Percentiles rank a stretch among this genome's conserved stretches.
phyloP scores from a whole-genome alignment of 805 yeast species.

The Yarrowia sp. region DNA sequence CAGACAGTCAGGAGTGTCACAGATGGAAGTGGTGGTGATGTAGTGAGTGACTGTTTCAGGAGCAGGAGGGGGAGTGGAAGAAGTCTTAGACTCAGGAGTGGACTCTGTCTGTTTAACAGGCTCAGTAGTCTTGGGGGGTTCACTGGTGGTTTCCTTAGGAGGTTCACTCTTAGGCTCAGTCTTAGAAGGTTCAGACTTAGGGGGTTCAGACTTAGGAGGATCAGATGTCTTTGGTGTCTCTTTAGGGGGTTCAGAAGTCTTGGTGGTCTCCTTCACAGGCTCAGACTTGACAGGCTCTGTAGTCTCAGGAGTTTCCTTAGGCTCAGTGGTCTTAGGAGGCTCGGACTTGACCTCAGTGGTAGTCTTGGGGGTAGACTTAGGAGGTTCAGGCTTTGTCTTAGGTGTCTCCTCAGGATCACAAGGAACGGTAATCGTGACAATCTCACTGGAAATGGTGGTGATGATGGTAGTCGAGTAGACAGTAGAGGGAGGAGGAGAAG shows the following conservation, averaged over 20 bases:
- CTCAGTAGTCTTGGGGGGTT: neutral
- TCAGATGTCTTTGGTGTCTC: neutral
- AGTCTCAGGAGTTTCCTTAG: too few relatives aligned
- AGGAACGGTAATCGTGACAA: slow-evolving; percentile 12
- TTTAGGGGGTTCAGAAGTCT: neutral
- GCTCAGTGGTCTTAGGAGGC: neutral
- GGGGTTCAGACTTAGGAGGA: neutral
- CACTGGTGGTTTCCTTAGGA: neutral
- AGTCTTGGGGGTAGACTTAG: neutral
- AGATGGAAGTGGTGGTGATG: neutral
- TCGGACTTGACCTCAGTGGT: neutral
- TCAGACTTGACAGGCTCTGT: neutral
- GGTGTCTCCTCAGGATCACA: neutral
- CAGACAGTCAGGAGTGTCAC: neutral
- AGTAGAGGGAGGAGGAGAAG: neutral
- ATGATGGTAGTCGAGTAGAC: neutral
- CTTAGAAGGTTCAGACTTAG: neutral
- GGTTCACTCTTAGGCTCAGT: neutral
- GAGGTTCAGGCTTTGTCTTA: neutral
- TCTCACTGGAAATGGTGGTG: neutral
- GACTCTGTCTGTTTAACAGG: neutral
- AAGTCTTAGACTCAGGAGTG: neutral
- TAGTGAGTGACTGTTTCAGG: neutral
- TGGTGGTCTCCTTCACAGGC: neutral
- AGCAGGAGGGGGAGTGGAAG: neutral